A percentile compares a stretch with the other conserved stretches of the same genome.
Evolutionary conservation across 805 yeast species (phyloP).

Genomic region (Wickerhamomyces hampshirensis): DNA sequence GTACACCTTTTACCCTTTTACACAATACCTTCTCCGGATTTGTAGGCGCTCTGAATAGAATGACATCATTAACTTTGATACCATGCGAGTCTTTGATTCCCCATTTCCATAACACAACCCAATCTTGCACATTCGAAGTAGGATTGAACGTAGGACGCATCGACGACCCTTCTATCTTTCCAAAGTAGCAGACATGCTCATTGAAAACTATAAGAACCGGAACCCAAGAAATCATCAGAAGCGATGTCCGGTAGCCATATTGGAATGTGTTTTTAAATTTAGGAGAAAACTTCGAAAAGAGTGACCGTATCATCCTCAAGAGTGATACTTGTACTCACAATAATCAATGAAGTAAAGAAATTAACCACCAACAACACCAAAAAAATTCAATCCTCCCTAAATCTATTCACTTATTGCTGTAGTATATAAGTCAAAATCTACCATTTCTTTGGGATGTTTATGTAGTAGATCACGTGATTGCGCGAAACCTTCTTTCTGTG

Average conservation of each 20-base stretch:
- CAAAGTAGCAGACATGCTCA: slow-evolving; percentile 69
- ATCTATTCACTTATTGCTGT: no score
- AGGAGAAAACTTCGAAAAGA: slow-evolving; percentile 8
- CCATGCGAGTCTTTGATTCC: slow-evolving; percentile 43
- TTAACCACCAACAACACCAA: no score
- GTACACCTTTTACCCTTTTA: slow-evolving; percentile 73
- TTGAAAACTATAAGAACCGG: slow-evolving; percentile 70
- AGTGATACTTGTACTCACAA: no score
- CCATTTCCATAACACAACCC: slow-evolving; percentile 68
- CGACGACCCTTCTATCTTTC: slow-evolving; percentile 72
- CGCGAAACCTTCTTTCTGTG: no score
- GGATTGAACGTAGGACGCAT: slow-evolving; percentile 92
- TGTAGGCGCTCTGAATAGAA: slow-evolving; percentile 74
- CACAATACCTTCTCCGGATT: slow-evolving; percentile 73
- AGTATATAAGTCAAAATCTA: no score
- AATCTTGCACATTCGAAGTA: slow-evolving; percentile 43
- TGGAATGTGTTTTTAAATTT: slow-evolving; percentile 13
- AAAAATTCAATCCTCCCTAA: no score
- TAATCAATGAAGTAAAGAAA: no score
- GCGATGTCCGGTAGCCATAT: slow-evolving; percentile 26
- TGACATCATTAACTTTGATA: slow-evolving; percentile 60
- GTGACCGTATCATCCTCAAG: slow-evolving; percentile 1
- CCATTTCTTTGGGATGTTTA: no score
- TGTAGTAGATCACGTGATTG: no score
- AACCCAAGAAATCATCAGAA: slow-evolving; percentile 59